Conservation (phyloP, 352 stramenopile species). For the Globisporangium yorkense region DNA sequence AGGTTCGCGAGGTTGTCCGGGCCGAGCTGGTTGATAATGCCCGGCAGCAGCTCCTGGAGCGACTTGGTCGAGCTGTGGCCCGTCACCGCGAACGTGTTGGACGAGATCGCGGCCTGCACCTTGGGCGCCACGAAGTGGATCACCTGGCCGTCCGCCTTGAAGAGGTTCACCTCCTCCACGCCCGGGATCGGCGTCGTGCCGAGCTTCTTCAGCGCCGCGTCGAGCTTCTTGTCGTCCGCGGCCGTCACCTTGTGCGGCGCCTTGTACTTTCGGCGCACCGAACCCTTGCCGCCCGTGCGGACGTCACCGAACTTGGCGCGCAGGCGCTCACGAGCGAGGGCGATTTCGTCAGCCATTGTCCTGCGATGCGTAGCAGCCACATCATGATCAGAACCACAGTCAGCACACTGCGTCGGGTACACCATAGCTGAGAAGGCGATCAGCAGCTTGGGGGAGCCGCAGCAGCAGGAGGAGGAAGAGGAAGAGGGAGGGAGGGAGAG, state of each 20-base stretch:
- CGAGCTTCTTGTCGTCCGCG: slow-evolving; percentile 98
- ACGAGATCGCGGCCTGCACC: slow-evolving; percentile 96
- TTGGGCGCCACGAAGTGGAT: slow-evolving; percentile 98
- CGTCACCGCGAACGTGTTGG: slow-evolving; percentile 98
- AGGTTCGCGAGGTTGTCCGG: slow-evolving; percentile 96
- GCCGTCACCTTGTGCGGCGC: slow-evolving; percentile 89
- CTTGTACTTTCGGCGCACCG: slow-evolving; percentile 96
- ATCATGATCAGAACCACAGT: not conserved
- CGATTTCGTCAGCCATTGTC: slow-evolving; percentile 85
- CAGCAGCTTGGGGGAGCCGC: too few relatives aligned
- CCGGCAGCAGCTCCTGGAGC: slow-evolving; percentile 96
- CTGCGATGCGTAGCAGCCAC: not conserved
- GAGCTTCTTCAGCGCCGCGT: slow-evolving; percentile 97
- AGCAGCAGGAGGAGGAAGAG: too few relatives aligned
- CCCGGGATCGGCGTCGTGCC: slow-evolving; percentile 96
- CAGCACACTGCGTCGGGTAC: too few relatives aligned
- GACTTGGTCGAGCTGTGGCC: slow-evolving; percentile 95
- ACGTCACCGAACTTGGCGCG: slow-evolving; percentile 83
- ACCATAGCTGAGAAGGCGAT: too few relatives aligned
- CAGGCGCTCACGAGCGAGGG: slow-evolving; percentile 82
- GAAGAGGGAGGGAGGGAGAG: too few relatives aligned
- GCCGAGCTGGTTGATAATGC: slow-evolving; percentile 98
- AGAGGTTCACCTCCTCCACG: slow-evolving; percentile 99
- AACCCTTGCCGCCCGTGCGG: slow-evolving; percentile 95
- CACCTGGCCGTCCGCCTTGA: slow-evolving; percentile 98